Conservation (phyloP, 2,329 filamentous ascomycete species). For the Tricladium varicosporioides region DNA sequence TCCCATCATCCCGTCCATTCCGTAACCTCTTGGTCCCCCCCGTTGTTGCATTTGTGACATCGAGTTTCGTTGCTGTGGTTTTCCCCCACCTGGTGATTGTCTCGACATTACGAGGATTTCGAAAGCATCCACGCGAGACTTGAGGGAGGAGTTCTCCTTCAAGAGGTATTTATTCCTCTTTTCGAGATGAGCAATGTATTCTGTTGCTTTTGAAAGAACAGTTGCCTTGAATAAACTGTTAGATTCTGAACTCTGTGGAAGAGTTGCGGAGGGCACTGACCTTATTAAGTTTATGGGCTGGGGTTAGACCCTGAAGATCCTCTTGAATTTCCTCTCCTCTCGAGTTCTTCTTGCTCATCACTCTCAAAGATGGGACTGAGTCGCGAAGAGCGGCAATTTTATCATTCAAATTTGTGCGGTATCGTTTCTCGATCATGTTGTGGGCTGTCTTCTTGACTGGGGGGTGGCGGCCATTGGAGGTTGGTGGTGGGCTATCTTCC, state of each 20-base stretch:
- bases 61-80: not conserved
- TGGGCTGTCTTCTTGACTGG: constrained; percentile 75
- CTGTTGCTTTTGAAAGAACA: constrained; percentile 87
- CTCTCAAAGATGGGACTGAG: constrained; percentile 67
- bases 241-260: not conserved
- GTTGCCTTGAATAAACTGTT: constrained; percentile 24
- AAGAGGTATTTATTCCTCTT: constrained; percentile 79
- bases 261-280: constrained; percentile 30
- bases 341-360: constrained; percentile 44
- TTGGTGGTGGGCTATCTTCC: constrained; percentile 49
- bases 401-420: constrained; percentile 80
- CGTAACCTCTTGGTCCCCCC: not conserved
- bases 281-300: constrained; percentile 70
- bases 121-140: constrained; percentile 72
- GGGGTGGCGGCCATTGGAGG: constrained; percentile 28
- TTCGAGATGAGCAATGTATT: constrained; percentile 92
- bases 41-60: not conserved
- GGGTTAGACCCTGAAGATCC: constrained; percentile 56
- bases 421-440: constrained; percentile 84
- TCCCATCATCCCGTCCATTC: constrained; percentile 4
- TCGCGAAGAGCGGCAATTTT: constrained; percentile 76
- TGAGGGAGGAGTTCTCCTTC: constrained; percentile 78
- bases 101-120: constrained; percentile 73
- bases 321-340: constrained; percentile 59
- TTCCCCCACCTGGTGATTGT: constrained; percentile 5